Evolutionary conservation across 352 stramenopile genomes (phyloP).

Genomic region (Phytophthora fragariaefolia): DNA sequence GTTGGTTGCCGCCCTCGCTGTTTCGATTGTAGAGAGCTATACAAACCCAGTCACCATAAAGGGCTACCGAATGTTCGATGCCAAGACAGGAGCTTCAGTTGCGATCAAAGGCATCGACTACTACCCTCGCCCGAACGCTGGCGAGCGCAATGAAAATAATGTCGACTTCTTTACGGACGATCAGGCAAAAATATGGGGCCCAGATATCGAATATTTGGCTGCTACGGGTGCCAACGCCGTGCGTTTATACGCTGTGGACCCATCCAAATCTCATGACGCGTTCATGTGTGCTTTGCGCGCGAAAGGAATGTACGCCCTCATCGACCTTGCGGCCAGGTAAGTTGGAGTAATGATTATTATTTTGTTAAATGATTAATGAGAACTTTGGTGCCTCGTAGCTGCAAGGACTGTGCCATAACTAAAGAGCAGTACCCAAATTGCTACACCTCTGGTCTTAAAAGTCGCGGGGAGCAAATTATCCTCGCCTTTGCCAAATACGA

Average conservation of each 20-base stretch:
- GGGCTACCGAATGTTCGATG: conserved; percentile 80
- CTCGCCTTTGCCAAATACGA: conserved; percentile 84
- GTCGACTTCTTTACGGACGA: conserved; percentile 89
- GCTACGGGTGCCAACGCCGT: conserved; percentile 78
- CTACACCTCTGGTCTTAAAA: conserved; percentile 68
- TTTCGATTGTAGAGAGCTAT: conserved; percentile 23
- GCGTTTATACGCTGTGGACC: conserved; percentile 85
- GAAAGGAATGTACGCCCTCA: conserved; percentile 79
- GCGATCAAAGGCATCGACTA: conserved; percentile 85
- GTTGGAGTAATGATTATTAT: background rate
- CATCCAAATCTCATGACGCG: conserved; percentile 78
- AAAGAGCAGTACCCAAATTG: conserved; percentile 56
- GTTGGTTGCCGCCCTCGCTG: conserved; percentile 16
- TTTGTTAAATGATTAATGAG: background rate
- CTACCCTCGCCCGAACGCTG: conserved; percentile 85
- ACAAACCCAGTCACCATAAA: conserved; percentile 61
- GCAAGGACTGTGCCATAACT: conserved; percentile 63
- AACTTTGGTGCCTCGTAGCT: conserved; percentile 28
- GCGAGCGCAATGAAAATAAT: conserved; percentile 71
- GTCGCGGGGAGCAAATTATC: conserved; percentile 79
- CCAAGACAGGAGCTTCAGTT: conserved; percentile 67
- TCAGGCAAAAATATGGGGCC: conserved; percentile 65
- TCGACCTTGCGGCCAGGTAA: conserved; percentile 60
- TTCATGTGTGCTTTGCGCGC: conserved; percentile 88
- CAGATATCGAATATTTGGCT: conserved; percentile 70